Base-by-base conservation (phyloP, 2,329 filamentous ascomycete genomes). In the Lomentospora prolificans region DNA sequence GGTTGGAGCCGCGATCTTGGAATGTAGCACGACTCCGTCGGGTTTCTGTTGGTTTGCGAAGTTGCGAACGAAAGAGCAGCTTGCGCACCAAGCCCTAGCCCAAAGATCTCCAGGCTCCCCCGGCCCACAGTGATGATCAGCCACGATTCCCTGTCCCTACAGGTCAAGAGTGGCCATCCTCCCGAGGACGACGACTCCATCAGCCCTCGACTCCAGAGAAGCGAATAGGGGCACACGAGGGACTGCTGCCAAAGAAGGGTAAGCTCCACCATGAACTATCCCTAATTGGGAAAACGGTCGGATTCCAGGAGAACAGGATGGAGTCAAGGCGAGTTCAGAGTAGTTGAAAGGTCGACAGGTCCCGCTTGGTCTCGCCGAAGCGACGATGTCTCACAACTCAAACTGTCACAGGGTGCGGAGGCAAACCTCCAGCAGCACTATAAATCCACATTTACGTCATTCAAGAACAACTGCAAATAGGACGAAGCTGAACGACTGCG, bases 41-140 rank as follows among this genome's bases (percentile, higher is more conserved):
- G 27, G n/a, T n/a, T n/a, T 19, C 10, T 24, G 33, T 33, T 31
- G 39, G 36, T 25, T 39, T 25, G 10, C 22, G 12, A 44, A 14
- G n/a, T n/a, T n/a, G n/a, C n/a, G n/a, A n/a, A n/a, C n/a, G n/a
- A n/a, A n/a, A n/a, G n/a, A n/a, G n/a, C n/a, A n/a, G n/a, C n/a
- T n/a, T n/a, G n/a, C n/a, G n/a, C n/a, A n/a, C n/a, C n/a, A n/a
- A n/a, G n/a, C n/a, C n/a, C n/a, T n/a, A n/a, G 9, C n/a, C 41
- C 41, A 24, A 46, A n/a, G 41, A 46, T 46, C 41, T 19, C 41
- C 41, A 46, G 44, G 44, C 44, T 25, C 44, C 24, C 44, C 22
- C 44, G 17, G 44, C 44, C 44, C 44, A n/a, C 44, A 48, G 31
- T 33, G 36, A 48, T 8, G 48, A 51, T 53, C 54, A 54, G 46